Conservation (phyloP, 257 asterid species). For the Marsdenia floribunda region DNA sequence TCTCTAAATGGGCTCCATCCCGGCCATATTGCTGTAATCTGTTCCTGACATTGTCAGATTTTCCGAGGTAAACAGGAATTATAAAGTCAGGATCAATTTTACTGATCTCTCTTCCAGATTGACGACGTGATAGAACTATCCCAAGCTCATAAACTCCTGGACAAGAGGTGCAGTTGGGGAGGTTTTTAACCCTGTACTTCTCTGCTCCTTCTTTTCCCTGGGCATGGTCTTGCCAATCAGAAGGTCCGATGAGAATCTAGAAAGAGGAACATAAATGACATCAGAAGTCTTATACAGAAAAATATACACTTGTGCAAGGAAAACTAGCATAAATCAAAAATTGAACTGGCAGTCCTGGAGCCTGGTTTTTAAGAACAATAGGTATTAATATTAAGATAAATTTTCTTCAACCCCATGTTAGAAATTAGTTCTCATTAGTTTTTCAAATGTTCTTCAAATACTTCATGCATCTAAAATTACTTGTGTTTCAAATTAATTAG, state of each 20-base stretch:
- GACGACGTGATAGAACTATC: slow-evolving; percentile 27
- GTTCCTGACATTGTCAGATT: slow-evolving; percentile 78
- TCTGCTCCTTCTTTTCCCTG: slow-evolving; percentile 74
- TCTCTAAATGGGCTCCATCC: slow-evolving; percentile 85
- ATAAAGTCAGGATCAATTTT: slow-evolving; percentile 48
- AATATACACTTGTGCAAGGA: not conserved
- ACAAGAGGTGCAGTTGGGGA: slow-evolving; percentile 62
- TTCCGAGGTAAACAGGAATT: slow-evolving; percentile 83
- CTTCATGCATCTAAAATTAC: too few species aligned
- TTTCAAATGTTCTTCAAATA: not conserved
- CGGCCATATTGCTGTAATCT: slow-evolving; percentile 94
- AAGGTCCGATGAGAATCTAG: slow-evolving; percentile 71
- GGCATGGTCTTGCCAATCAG: slow-evolving; percentile 66
- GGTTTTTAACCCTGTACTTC: slow-evolving; percentile 73
- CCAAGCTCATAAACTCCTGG: slow-evolving; percentile 93
- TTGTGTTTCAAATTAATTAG: too few species aligned
- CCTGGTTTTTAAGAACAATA: not conserved
- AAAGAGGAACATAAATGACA: slow-evolving; percentile 11
- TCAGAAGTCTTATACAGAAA: slow-evolving; percentile 6
- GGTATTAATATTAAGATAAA: not conserved
- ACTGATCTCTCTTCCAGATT: slow-evolving; percentile 34
- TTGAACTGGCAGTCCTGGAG: not conserved
- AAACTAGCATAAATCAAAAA: not conserved
- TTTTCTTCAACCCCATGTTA: not conserved
- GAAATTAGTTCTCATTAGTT: not conserved